phyloP scores from a whole-genome alignment of 192 early-diverging fungal species.

The Linnemannia exigua region DNA sequence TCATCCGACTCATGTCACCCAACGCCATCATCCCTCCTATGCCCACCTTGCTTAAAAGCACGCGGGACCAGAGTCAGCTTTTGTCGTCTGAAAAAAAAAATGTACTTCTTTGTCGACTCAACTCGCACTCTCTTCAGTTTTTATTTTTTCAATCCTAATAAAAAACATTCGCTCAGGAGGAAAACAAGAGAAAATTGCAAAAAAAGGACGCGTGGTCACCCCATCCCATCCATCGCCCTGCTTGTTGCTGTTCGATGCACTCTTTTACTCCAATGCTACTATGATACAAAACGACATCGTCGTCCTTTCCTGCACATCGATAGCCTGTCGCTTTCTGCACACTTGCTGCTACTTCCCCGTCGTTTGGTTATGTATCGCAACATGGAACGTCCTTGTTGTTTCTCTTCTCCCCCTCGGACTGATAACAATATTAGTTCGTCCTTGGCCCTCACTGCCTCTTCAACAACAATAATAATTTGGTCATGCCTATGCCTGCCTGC shows the following conservation, averaged over 20 bases:
- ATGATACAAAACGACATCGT: background rate
- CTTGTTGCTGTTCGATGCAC: no score
- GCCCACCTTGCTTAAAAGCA: background rate
- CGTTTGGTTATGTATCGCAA: background rate
- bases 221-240: no score
- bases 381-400: background rate
- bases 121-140: background rate
- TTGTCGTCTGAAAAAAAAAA: conserved; percentile 7
- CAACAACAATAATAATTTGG: no score
- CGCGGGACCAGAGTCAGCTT: conserved; percentile 42
- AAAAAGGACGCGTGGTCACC: background rate
- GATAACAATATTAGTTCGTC: background rate
- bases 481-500: background rate
- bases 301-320: background rate
- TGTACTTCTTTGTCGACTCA: background rate
- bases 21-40: background rate
- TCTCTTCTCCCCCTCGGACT: background rate
- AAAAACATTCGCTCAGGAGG: no score
- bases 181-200: background rate
- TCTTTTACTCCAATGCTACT: no score
- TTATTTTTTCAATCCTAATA: background rate
- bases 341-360: background rate
- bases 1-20: background rate
- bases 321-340: background rate
- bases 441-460: background rate